Evolutionary conservation across 805 yeast genomes (phyloP), one percentile per base, ranked within the genome.

Genomic region (Jamesozyma lodderae): DNA sequence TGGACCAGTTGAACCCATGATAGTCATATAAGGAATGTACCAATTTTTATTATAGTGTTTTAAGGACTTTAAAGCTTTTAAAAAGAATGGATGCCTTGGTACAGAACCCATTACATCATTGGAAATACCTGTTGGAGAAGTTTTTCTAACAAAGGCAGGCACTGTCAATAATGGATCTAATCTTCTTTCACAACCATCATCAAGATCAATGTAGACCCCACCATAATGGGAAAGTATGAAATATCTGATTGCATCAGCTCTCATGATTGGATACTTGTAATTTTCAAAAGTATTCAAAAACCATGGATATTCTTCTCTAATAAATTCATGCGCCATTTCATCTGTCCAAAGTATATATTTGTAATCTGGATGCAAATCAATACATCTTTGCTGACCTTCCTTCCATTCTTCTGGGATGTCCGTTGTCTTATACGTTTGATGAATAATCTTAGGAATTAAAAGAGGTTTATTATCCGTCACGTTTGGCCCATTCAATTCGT

Each of bases 1-100:
- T 0, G 96, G 96, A 10, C 96, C 96, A 0, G 96, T 88, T 10
- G 94, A 79, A 53, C 76, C 81, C 95, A 88, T 85, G 58, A 88
- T 86, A 24, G 96, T 86, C 44, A 87, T 66, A 63, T 88, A 88
- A 11, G 96, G 95, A 14, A 85, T 77, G 26, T 81, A 62, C 82
- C 94, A 86, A 60, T 83, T 81, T 48, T 72, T 69, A 53, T 85
- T 77, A 54, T 75, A 80, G 36, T 62, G 67, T 44, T 76, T 61
- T 43, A 88, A 67, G 33, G 72, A 72, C 44, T 79, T 81, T 43
- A 85, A 71, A 14, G 72, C 81, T 53, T 78, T 79, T 34, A 71
- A 58, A 65, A 84, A 85, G 62, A 87, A 84, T 3, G 95, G 95
- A 60, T 88, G 96, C 35, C 70, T 67, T 24, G 94, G 95, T 10